phyloP scores from a whole-genome alignment of 2,329 filamentous ascomycete genomes.

The Apiospora kogelbergensis region DNA sequence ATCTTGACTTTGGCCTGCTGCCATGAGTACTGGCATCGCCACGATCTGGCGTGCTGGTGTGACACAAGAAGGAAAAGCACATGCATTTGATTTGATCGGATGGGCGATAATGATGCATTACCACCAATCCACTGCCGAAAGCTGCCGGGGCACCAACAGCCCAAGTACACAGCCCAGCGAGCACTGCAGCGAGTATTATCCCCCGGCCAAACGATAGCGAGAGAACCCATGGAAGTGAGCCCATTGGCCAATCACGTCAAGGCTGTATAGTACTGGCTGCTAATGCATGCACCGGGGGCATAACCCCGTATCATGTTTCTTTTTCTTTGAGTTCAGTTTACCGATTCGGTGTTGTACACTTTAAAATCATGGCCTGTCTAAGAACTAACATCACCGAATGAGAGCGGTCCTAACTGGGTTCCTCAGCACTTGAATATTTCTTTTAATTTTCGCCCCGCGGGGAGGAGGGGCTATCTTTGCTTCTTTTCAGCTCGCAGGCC shows the following conservation, averaged over 20 bases:
- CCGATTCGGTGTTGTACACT: too few relatives aligned
- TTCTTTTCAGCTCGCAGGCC: neutral
- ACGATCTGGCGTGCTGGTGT: neutral
- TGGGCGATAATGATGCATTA: neutral
- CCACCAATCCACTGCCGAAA: neutral
- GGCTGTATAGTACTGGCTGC: too few relatives aligned
- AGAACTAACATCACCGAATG: neutral
- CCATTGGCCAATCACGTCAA: too few relatives aligned
- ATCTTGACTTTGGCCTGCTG: neutral
- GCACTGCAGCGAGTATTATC: neutral
- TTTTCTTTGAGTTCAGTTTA: too few relatives aligned
- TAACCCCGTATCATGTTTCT: too few relatives aligned
- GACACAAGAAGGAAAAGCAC: neutral
- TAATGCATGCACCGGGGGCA: too few relatives aligned
- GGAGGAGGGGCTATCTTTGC: neutral
- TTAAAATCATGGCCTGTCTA: too few relatives aligned
- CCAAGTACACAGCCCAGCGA: neutral
- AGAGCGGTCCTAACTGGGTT: too few relatives aligned
- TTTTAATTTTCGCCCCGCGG: neutral
- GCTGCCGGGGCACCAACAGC: neutral
- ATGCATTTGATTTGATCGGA: too few relatives aligned
- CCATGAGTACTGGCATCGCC: too few relatives aligned
- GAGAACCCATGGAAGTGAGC: neutral
- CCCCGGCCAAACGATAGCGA: neutral
- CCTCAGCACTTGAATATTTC: neutral